These are phyloP conservation scores for Triticum monococcum DNA, from an alignment of 176 grass and related monocot species.

Conservation along the genomic window DNA sequence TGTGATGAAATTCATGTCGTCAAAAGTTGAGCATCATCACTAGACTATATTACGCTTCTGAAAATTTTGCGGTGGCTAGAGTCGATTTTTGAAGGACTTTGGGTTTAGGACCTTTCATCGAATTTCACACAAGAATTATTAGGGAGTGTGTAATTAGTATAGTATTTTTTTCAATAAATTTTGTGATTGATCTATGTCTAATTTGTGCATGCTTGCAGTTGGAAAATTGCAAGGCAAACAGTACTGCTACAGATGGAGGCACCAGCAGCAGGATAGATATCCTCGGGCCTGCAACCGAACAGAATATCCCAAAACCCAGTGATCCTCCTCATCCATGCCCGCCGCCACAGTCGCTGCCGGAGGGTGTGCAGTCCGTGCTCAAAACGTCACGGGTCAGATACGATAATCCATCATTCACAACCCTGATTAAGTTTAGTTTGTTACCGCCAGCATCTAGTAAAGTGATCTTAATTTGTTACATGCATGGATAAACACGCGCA, in stretches of 20 bases:
- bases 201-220: neutral
- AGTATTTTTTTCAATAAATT: neutral
- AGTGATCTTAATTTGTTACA: neutral
- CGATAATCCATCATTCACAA: neutral
- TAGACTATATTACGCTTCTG: too few species aligned
- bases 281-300: neutral
- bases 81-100: too few species aligned
- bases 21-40: too few species aligned
- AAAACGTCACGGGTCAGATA: conserved; percentile 31
- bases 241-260: neutral
- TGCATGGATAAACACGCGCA: neutral
- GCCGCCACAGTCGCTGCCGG: neutral
- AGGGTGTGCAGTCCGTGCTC: conserved; percentile 11
- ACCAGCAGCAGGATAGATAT: neutral
- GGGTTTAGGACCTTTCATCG: too few species aligned
- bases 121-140: too few species aligned
- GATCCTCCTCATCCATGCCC: neutral
- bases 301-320: neutral
- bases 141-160: neutral
- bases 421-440: neutral
- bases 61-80: too few species aligned
- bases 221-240: neutral
- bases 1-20: too few species aligned
- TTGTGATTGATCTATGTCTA: neutral
- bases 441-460: neutral